These are phyloP conservation scores for Pseudopyrenochaeta lycopersici DNA, from an alignment of 2,329 filamentous ascomycete species.

Conservation along the genomic window DNA sequence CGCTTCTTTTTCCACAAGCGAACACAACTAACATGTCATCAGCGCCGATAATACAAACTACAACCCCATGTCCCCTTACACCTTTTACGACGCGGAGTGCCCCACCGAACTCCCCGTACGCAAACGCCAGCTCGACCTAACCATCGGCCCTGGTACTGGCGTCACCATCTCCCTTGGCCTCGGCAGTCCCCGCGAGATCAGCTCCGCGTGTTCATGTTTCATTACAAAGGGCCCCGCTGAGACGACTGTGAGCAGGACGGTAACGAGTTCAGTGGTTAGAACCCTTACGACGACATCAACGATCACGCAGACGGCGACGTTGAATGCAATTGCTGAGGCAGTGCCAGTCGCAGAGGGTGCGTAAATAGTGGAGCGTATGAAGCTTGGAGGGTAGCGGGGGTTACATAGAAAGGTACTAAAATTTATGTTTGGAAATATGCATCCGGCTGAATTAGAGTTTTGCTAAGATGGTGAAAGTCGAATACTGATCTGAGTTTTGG, in stretches of 20 bases:
- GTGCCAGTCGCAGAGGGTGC: background rate
- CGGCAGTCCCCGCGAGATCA: conserved; percentile 23
- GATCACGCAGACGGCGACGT: too few relatives aligned
- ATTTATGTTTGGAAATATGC: too few relatives aligned
- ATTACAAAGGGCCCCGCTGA: conserved; percentile 36
- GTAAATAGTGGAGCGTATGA: too few relatives aligned
- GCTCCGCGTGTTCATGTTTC: conserved; percentile 43
- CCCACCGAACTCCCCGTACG: conserved; percentile 38
- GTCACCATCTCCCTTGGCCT: conserved; percentile 38
- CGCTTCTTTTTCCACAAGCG: background rate
- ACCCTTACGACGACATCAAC: too few relatives aligned
- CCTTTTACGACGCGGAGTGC: conserved; percentile 42
- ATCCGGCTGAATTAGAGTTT: too few relatives aligned
- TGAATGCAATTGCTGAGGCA: background rate
- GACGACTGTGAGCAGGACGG: conserved; percentile 35
- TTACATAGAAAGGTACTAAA: too few relatives aligned
- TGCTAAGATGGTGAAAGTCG: too few relatives aligned
- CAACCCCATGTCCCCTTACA: conserved; percentile 46
- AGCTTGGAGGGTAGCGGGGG: too few relatives aligned
- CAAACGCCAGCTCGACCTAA: conserved; percentile 35
- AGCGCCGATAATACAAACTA: conserved; percentile 43
- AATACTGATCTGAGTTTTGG: too few relatives aligned
- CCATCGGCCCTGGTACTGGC: conserved; percentile 11
- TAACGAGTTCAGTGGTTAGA: conserved; percentile 21
- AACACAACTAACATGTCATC: too few relatives aligned